A percentile compares a stretch with the other conserved stretches of the same genome.
These are phyloP conservation scores for Lasiodiplodia sp. DNA, from an alignment of 2,329 filamentous ascomycete genomes.

Conservation along the genomic window DNA sequence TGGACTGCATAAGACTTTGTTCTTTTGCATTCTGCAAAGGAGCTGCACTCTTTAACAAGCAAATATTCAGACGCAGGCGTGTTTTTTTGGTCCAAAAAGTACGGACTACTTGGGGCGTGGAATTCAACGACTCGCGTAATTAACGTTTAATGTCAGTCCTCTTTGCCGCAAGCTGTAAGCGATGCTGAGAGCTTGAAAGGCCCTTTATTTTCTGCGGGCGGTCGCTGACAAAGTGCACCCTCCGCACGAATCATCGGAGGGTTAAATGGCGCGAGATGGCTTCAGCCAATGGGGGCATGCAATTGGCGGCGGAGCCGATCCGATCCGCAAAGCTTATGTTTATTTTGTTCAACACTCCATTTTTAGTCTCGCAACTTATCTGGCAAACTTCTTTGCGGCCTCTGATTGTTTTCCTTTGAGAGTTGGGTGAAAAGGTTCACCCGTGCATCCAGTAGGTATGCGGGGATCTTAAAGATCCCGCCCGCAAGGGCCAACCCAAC, in stretches of 20 bases:
- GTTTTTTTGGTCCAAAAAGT: too few species aligned
- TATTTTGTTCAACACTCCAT: conserved; percentile 7
- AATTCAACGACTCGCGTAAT: too few species aligned
- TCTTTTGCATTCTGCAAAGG: too few species aligned
- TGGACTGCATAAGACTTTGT: too few species aligned
- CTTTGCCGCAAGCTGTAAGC: too few species aligned
- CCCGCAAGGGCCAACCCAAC: conserved; percentile 1
- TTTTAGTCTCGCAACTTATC: not conserved
- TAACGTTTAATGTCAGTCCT: too few species aligned
- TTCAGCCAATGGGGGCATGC: not conserved
- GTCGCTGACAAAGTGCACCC: not conserved
- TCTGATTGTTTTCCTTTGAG: not conserved
- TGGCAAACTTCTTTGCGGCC: not conserved
- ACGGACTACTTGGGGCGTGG: too few species aligned
- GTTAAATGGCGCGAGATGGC: not conserved
- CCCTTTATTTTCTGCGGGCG: not conserved
- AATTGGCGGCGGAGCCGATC: conserved; percentile 20
- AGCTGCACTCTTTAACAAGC: too few species aligned
- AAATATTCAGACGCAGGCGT: too few species aligned
- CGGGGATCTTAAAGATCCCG: not conserved
- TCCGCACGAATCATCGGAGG: conserved; percentile 4
- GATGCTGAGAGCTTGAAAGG: not conserved
- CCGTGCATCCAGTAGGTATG: not conserved
- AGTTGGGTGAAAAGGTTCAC: not conserved
- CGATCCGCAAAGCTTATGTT: conserved; percentile 22